These are phyloP conservation scores for Coniferiporia sulphurascens DNA, from an alignment of 1,284 basidiomycete genomes.

Conservation along the genomic window DNA sequence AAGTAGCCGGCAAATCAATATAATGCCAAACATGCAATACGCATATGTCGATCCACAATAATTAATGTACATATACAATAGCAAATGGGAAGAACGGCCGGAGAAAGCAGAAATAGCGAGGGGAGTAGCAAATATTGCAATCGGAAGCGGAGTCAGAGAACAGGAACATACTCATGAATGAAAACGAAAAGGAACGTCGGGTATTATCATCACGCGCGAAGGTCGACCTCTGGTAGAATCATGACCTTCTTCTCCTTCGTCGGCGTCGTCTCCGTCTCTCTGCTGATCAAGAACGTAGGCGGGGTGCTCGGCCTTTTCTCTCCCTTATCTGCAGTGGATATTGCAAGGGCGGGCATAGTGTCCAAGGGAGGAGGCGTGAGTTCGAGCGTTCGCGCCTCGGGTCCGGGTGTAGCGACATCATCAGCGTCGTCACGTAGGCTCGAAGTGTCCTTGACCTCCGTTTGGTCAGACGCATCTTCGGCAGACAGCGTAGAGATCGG, in stretches of 20 bases:
- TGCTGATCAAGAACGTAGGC: background rate
- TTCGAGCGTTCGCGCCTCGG: conserved; percentile 6
- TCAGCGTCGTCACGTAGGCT: conserved; percentile 15
- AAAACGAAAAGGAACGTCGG: background rate
- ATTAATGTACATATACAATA: background rate
- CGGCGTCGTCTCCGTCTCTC: conserved; percentile 17
- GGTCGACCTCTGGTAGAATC: conserved; percentile 40
- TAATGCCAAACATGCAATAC: too few species aligned
- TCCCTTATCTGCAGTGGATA: background rate
- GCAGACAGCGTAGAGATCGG: conserved; percentile 8
- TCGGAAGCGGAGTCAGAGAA: too few species aligned
- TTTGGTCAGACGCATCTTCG: conserved; percentile 8
- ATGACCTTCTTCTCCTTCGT: conserved; percentile 12
- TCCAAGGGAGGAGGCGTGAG: background rate
- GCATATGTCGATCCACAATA: too few species aligned
- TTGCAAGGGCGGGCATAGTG: conserved; percentile 1
- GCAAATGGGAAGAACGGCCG: background rate
- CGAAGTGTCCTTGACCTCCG: conserved; percentile 6
- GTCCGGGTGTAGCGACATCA: conserved; percentile 16
- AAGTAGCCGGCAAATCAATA: too few species aligned
- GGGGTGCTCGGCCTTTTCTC: background rate
- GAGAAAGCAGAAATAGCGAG: background rate
- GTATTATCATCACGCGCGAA: conserved; percentile 31
- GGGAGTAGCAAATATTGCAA: background rate
- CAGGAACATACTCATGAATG: too few species aligned